Evolutionary conservation across 2,329 filamentous ascomycete genomes (phyloP), one percentile per base, ranked within the genome.

Genomic region (Aspergillus ochraceoroseus): DNA sequence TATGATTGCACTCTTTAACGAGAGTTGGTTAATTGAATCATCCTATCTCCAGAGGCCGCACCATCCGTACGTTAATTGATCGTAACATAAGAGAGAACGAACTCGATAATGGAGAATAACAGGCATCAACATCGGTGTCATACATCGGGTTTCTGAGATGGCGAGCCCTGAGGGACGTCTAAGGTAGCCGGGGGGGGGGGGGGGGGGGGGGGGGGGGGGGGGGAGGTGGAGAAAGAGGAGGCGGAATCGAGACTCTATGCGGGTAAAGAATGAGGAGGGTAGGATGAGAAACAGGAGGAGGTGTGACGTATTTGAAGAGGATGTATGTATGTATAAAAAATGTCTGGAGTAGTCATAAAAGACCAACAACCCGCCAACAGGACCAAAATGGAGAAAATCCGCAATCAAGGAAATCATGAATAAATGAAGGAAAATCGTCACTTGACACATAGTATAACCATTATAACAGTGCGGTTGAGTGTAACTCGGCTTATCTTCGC

Each of bases 401-500:
- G 50, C 52, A 53, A 49, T 44, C 42, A 51, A 45, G 44, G 44
- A 47, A 38, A 46, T 31, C 26, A 40, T 25, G 32, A 41, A 33
- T 20, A 38, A 29, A 46, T 32, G 39, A 39, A 44, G 48, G 53
- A 55, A 56, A 51, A 56, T 57, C 54, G 49, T 56, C 48, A 53
- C 46, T 51, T 49, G 47, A 53, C 44, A 41, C 33, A 31, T 34
- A 32, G 35, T 49, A 53, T 44, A 45, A 23, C 42, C 43, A 32
- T 44, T 46, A 44, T 41, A 26, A 27, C 23, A 32, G 20, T 20
- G 32, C 30, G 43, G 38, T 37, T 38, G 26, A 39, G n/a, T 34
- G 20, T 29, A 23, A 18, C 32, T 29, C 26, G 14, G 28, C 34
- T 43, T 42, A 88, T 70, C 85, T 78, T 70, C 83, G 85, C 73